These are phyloP conservation scores for Trichoderma gamsii DNA, from an alignment of 495 filamentous ascomycete species.

Conservation along the genomic window DNA sequence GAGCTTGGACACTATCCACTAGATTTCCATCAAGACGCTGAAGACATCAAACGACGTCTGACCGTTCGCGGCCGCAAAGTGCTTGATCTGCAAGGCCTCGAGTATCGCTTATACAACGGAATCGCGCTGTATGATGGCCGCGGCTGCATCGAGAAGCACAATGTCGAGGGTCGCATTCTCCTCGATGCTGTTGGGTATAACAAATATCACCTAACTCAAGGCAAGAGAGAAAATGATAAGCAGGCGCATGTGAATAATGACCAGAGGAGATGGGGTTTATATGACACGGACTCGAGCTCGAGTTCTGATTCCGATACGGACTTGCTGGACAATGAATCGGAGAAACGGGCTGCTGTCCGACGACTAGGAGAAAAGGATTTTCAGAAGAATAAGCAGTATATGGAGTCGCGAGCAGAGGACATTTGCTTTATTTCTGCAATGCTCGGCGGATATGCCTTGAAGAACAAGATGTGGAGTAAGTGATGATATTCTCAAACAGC, in stretches of 20 bases:
- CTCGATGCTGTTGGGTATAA: conserved; percentile 35
- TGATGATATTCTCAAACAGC: background rate
- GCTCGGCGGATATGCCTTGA: conserved; percentile 36
- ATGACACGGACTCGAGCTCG: background rate
- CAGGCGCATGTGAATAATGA: background rate
- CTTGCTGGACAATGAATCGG: background rate
- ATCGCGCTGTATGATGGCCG: conserved; percentile 24
- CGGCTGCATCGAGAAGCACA: conserved; percentile 21
- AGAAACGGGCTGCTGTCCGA: background rate
- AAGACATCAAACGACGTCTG: conserved; percentile 23
- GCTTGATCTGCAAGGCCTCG: conserved; percentile 32
- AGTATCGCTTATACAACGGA: conserved; percentile 29
- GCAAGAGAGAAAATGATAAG: conserved; percentile 23
- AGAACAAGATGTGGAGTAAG: conserved; percentile 32
- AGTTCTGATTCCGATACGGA: background rate
- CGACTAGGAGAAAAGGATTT: conserved; percentile 25
- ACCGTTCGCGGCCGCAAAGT: conserved; percentile 26
- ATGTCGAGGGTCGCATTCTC: conserved; percentile 32
- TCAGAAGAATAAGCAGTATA: conserved; percentile 24
- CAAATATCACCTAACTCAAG: conserved; percentile 30
- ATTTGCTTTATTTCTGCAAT: conserved; percentile 33
- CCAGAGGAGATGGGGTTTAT: background rate
- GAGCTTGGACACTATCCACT: conserved; percentile 32
- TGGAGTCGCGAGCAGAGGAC: conserved; percentile 23
- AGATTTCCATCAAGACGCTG: conserved; percentile 24